Evolutionary conservation across 257 asterid genomes (phyloP).

Genomic region (Nicotiana noctiflora): DNA sequence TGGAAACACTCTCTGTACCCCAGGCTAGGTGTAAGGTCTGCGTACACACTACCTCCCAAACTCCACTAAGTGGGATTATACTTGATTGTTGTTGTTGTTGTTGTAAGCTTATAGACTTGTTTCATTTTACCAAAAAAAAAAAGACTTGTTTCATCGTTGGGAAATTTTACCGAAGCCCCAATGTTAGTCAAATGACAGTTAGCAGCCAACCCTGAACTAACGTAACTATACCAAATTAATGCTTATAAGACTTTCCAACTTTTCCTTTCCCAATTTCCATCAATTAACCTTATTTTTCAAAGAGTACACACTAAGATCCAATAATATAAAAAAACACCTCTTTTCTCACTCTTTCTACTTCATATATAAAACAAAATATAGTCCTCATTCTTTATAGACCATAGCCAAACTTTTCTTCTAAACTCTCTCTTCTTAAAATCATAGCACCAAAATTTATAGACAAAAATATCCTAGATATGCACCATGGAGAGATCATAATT

Average conservation of each 20-base stretch:
- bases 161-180: not conserved
- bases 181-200: not conserved
- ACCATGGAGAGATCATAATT: constrained; percentile 18
- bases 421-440: not conserved
- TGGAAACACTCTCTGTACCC: too few relatives aligned
- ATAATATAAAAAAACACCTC: not conserved
- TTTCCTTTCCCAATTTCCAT: constrained; percentile 8
- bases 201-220: constrained; percentile 31
- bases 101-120: not conserved
- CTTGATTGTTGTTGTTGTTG: too few relatives aligned
- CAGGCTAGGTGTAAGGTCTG: too few relatives aligned
- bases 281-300: not conserved
- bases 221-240: constrained; percentile 1
- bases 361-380: not conserved
- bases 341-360: not conserved
- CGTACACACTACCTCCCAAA: too few relatives aligned
- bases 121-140: too few relatives aligned
- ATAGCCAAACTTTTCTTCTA: not conserved
- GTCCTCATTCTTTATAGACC: not conserved
- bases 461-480: constrained; percentile 15
- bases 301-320: constrained; percentile 8
- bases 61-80: too few relatives aligned
- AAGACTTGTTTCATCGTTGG: not conserved
- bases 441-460: not conserved
- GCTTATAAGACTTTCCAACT: constrained; percentile 7